Evolutionary conservation across 352 stramenopile species (phyloP), one percentile per base, ranked within the genome.

Genomic region (Globisporangium heterothallicum): DNA sequence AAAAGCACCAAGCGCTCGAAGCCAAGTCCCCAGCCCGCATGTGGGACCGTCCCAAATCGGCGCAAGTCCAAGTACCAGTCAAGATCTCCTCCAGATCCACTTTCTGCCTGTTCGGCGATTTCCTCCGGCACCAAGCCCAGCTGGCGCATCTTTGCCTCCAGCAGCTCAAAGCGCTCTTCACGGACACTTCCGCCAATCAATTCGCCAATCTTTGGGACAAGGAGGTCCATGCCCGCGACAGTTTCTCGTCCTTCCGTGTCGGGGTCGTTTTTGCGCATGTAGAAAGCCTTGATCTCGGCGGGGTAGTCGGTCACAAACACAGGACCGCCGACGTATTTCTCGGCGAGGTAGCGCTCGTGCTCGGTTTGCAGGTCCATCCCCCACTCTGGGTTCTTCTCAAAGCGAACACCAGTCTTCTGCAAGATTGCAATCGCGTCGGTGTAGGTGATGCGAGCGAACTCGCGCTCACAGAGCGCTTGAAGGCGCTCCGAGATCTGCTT

Each of bases 261-360:
- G 0, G 59, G 54, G 41, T 97, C 80, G 66, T 99, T 99, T 60
- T 97, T 88, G 42, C 96, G 82, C 97, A 99, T 99, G 79, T 99
- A 99, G 64, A 99, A 99, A 6, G 97, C 94, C 75, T 99, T 99
- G 60, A 99, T 98, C 9, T 83, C 78, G 12, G 93, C 95, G 2
- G 97, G 96, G 68, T 99, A 99, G 61, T 99, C 94, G 43, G 98
- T 98, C 55, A 99, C 94, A 66, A 99, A 99, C 7, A 98, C 92
- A 2, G 79, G 76, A 0, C 74, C 79, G 22, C 52, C 60, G 43
- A 88, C 71, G 30, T 85, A 74, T 42, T 78, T 77, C 65, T 98
- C 95, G 5, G 93, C 88, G 22, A 98, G 68, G 72, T 90, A 98
- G 6, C 95, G 80, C 63, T 99, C 96, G 54, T 99, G 95, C 66